Conservation (phyloP, 164 flowering plant genomes). For the Nelumbo lutea region DNA sequence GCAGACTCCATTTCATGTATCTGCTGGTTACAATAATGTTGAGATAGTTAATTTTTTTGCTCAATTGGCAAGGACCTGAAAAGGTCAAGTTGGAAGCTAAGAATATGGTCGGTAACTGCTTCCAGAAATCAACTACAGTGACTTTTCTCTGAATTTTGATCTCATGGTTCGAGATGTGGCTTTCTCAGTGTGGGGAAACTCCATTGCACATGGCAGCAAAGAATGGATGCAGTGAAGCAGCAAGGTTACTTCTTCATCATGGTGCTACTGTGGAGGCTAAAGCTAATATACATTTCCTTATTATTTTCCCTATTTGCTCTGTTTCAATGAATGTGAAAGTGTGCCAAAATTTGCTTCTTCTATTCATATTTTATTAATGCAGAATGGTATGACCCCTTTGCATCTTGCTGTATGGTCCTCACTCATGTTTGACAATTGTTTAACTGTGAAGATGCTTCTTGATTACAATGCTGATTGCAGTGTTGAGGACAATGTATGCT, state of each 20-base stretch:
- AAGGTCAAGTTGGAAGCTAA: conserved; percentile 80
- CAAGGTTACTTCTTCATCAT: conserved; percentile 63
- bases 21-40: conserved; percentile 70
- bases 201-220: conserved; percentile 98
- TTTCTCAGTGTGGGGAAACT: conserved; percentile 91
- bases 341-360: neutral
- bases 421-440: conserved; percentile 52
- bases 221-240: conserved; percentile 86
- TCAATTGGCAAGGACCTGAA: conserved; percentile 61
- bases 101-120: conserved; percentile 60
- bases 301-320: neutral
- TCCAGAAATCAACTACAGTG: no score
- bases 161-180: conserved; percentile 1
- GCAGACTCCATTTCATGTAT: conserved; percentile 91
- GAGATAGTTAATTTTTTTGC: conserved; percentile 68
- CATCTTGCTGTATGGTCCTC: conserved; percentile 98
- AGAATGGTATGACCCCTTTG: conserved; percentile 99
- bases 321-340: neutral
- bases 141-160: neutral
- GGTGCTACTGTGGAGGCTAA: conserved; percentile 88
- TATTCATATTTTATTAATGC: conserved; percentile 11
- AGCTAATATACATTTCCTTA: conserved; percentile 58
- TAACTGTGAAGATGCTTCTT: conserved; percentile 70
- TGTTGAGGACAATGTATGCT: conserved; percentile 67
- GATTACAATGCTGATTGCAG: conserved; percentile 86